phyloP scores from a whole-genome alignment of 75 land plant genomes.

The Sequoia sempervirens region DNA sequence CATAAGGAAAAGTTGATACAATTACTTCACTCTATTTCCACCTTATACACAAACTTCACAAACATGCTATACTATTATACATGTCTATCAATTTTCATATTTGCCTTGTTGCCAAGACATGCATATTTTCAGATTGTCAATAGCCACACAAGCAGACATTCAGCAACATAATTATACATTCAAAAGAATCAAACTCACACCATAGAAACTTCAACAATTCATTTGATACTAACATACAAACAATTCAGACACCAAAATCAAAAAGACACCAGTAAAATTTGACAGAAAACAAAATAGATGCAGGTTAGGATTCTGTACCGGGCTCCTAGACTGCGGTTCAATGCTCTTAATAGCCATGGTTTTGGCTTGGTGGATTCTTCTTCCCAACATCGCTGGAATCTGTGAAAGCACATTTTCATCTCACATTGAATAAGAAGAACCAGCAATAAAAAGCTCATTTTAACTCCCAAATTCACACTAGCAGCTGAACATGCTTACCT shows the following conservation, averaged over 20 bases:
- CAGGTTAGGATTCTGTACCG: conserved; percentile 34
- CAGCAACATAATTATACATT: background rate
- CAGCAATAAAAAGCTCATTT: background rate
- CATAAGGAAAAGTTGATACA: background rate
- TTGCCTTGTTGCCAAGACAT: background rate
- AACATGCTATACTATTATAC: background rate
- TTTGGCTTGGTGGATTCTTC: conserved; percentile 59
- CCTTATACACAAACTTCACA: background rate
- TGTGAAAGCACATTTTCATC: conserved; percentile 15
- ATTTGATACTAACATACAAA: background rate
- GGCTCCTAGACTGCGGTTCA: conserved; percentile 70
- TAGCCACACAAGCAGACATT: background rate
- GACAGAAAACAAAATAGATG: background rate
- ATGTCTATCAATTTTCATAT: background rate
- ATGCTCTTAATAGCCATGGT: conserved; percentile 88
- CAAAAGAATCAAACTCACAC: background rate
- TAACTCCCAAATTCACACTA: background rate
- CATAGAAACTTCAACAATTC: background rate
- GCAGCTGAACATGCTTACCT: conserved; percentile 22
- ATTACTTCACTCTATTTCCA: background rate
- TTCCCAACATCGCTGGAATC: conserved; percentile 71
- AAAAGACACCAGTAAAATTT: background rate
- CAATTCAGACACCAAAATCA: background rate
- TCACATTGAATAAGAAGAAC: background rate
- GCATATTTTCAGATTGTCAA: background rate